Conservation (phyloP, 176 grass and related monocot species). For the Pontederia paniculata region DNA sequence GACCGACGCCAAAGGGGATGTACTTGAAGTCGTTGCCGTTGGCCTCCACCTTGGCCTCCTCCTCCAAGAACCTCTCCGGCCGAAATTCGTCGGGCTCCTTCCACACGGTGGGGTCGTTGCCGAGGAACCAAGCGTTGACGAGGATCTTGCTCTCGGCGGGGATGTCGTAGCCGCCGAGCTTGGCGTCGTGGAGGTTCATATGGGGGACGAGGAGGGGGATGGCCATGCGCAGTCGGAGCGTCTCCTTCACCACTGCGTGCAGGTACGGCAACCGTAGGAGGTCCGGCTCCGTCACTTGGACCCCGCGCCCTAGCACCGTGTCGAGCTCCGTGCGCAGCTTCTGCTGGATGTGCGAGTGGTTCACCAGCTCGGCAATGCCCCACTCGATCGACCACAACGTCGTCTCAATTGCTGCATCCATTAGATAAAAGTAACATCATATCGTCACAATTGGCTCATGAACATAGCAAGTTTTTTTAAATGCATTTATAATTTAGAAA, state of each 20-base stretch:
- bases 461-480: background rate
- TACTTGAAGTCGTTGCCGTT: constrained; percentile 10
- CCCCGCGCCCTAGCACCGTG: constrained; percentile 3
- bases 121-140: constrained; percentile 10
- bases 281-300: background rate
- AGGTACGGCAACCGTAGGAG: background rate
- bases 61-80: constrained; percentile 8
- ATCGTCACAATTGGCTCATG: background rate
- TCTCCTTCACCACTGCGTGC: constrained; percentile 13
- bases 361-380: constrained; percentile 11
- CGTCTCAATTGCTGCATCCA: constrained; percentile 11
- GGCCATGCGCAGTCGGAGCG: constrained; percentile 8
- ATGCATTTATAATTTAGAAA: background rate
- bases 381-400: constrained; percentile 13
- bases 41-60: constrained; percentile 10
- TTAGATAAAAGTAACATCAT: background rate
- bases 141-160: constrained; percentile 8
- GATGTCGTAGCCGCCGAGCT: constrained; percentile 16
- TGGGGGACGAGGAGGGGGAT: constrained; percentile 15
- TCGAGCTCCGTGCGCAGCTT: constrained; percentile 1
- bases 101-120: constrained; percentile 6
- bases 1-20: constrained; percentile 9
- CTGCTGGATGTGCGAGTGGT: constrained; percentile 2
- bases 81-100: constrained; percentile 7
- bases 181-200: constrained; percentile 15